Base-by-base conservation (phyloP, 1,284 basidiomycete species). In the Anthracocystis setariae region DNA sequence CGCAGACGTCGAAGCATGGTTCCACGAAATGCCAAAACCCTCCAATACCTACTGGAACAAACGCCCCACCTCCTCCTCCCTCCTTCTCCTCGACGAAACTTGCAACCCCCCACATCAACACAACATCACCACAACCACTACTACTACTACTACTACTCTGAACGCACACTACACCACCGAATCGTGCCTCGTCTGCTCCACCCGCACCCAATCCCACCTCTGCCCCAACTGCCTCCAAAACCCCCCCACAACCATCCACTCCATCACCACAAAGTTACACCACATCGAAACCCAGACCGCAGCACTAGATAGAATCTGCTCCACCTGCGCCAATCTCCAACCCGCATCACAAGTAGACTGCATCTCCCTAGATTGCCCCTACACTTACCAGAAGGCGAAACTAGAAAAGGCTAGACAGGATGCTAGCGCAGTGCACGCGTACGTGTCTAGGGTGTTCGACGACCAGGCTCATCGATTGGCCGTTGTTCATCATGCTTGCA, bases 1-100 rank as follows among this genome's bases (percentile, higher is more conserved):
- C 7, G 93, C 91, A 4, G 91, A 97, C 77, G 90, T 97, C 32
- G 87, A 88, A 51, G 85, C 86, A 29, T 98, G 96, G 96, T 97
- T 90, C 78, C 87, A 90, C 58, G 90, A 91, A 43, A 94, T 96
- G 92, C 91, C 93, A 20, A 63, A 57, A 65, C 73, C 65, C 9
- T 61, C 59, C 52, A 65, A 64, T 33, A 46, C 58, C 17, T 47
- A 55, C 39, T 62, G 66, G 62, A 56, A 64, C 52, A 53, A 57
- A 18, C 37, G 53, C 15, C 55, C 54, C 18, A 53, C 60, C 12
- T 33, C 53, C 1, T 46, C 61, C 7, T 33, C 58, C 25, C 46
- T 57, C 3, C 44, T 50, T 13, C 53, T 50, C 0, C 24, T 58
- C 15, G 23, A 12, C 33, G 33, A 25, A 27, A 12, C 18, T 1